Base-by-base conservation (phyloP, 805 yeast species). In the Clavispora carvajalis region DNA sequence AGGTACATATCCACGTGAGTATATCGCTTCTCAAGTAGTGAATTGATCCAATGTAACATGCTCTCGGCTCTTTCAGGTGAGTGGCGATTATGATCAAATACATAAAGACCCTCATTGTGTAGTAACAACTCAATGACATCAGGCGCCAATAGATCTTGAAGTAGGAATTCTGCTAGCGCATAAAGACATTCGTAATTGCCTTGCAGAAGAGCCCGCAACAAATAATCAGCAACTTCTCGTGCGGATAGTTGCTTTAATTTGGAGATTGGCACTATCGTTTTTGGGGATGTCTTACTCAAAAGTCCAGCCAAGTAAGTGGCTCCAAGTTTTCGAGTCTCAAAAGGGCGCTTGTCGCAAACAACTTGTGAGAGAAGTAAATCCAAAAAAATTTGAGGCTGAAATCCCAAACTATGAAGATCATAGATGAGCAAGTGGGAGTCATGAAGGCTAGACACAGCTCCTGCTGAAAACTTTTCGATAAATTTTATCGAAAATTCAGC, bases 381-480 rank as follows among this genome's bases (percentile, higher is more conserved):
- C 0, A 63, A 26, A 41, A 74, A 69, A 0, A 58, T n/a, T n/a
- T n/a, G 45, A 0, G 36, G 33, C 18, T 40, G 42, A 21, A 65
- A 48, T 1, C 71, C 70, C 43, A 61, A 18, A 1, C 22, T 37
- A 1, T 55, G 39, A 10, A 67, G 40, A 1, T 44, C 37, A 25
- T 48, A 37, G 19, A 52, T 35, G 16, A 59, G 29, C 7, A 36
- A 22, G 38, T 47, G 45, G 7, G 65, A 51, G 33, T 24, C 44
- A 22, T 34, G 36, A 34, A 44, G 48, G 36, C 48, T 51, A 41
- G 37, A 57, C 58, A 44, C 64, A 40, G 33, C 59, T 39, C 37
- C 73, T 45, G 41, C 70, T 63, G 80, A 82, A 36, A 88, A 69
- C 0, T 69, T 44, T 44, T 87, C 87, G 26, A 88, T 73, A 2